Percentiles rank a stretch among this genome's conserved stretches.
phyloP scores from a whole-genome alignment of 257 asterid species.

The Prunella vulgaris region DNA sequence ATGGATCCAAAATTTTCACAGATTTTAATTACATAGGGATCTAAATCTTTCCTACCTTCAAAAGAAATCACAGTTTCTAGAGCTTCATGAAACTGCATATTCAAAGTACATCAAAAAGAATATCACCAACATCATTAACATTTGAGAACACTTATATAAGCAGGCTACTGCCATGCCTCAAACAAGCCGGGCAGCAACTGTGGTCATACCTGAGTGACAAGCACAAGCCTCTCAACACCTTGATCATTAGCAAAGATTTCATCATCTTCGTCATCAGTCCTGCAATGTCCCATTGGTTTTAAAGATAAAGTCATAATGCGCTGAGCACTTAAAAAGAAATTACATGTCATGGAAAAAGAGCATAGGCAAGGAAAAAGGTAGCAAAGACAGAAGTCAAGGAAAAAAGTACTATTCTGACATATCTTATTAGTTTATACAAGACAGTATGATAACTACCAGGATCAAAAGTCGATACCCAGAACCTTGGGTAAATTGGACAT shows the following conservation, averaged over 20 bases:
- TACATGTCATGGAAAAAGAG: neutral
- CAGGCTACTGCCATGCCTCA: conserved; percentile 7
- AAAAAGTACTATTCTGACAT: neutral
- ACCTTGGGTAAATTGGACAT: neutral
- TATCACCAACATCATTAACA: conserved; percentile 10
- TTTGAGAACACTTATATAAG: neutral
- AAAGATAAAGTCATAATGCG: conserved; percentile 5
- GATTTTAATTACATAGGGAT: neutral
- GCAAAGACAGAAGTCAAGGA: neutral
- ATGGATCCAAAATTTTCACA: neutral
- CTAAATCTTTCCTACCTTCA: neutral
- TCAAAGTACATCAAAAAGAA: neutral
- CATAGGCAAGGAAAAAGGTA: neutral
- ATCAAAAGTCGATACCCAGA: neutral
- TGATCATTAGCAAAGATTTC: conserved; percentile 45
- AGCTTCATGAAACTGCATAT: conserved; percentile 1
- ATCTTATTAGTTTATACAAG: neutral
- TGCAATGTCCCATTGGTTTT: conserved; percentile 20
- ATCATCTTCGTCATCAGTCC: conserved; percentile 71
- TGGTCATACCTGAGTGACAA: conserved; percentile 78
- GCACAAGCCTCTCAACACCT: conserved; percentile 70
- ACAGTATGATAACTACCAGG: neutral
- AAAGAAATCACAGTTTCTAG: neutral
- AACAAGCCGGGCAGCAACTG: conserved; percentile 13
- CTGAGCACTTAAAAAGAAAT: neutral